Percentiles rank a stretch among this genome's conserved stretches.
These are phyloP conservation scores for Panaeolus cyanescens DNA, from an alignment of 768 basidiomycete species.

Conservation along the genomic window DNA sequence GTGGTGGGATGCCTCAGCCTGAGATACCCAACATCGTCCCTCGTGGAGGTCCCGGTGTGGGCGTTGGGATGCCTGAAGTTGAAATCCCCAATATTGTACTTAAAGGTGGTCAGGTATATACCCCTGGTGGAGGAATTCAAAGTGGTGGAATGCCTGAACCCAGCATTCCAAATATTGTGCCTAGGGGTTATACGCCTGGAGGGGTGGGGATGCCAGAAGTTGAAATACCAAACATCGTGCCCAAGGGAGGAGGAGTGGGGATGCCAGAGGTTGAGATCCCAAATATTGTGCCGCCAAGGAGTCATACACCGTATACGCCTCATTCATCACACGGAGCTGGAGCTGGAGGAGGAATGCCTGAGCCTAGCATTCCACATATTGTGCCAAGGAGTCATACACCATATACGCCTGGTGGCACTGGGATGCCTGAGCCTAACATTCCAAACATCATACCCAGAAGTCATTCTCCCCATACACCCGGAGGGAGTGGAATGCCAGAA, in stretches of 20 bases:
- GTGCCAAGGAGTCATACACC: not conserved
- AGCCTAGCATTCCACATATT: not conserved
- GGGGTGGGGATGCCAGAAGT: not conserved
- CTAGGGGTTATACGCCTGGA: not conserved
- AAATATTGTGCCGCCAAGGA: not conserved
- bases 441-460: not conserved
- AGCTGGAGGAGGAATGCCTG: not conserved
- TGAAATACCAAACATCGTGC: not conserved
- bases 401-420: not conserved
- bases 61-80: not conserved
- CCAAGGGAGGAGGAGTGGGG: not conserved
- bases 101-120: no score
- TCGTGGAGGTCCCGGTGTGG: not conserved
- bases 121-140: not conserved
- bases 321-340: no score
- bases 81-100: not conserved
- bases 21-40: not conserved
- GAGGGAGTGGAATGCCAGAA: not conserved
- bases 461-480: not conserved
- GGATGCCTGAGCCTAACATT: not conserved
- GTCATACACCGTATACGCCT: not conserved
- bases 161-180: not conserved
- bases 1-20: not conserved
- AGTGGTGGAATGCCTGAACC: not conserved
- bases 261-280: conserved; percentile 4